phyloP scores from a whole-genome alignment of 2,329 filamentous ascomycete species.

The Coleophoma crateriformis region DNA sequence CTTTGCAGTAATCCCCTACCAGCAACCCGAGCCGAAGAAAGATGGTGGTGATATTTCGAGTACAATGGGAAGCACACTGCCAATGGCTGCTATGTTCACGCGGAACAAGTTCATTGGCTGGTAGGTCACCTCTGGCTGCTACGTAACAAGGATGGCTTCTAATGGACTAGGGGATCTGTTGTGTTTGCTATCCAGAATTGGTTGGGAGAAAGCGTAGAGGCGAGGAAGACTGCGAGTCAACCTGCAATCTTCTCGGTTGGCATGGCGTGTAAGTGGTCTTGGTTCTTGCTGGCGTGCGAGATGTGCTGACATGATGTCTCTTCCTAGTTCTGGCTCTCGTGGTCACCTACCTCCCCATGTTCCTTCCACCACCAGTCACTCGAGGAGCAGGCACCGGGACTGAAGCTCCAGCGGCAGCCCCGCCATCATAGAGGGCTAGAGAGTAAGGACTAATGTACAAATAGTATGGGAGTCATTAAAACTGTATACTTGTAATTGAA shows the following conservation, averaged over 20 bases:
- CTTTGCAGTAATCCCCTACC: conserved; percentile 75
- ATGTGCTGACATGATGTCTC: conserved; percentile 27
- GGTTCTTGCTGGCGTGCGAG: conserved; percentile 26
- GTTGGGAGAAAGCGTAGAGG: conserved; percentile 68
- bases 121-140: conserved; percentile 31
- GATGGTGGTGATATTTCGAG: conserved; percentile 64
- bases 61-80: conserved; percentile 70
- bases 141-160: background rate
- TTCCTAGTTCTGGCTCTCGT: conserved; percentile 4
- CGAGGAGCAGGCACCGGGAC: conserved; percentile 33
- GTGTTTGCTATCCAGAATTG: conserved; percentile 71
- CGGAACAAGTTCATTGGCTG: conserved; percentile 76
- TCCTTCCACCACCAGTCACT: conserved; percentile 48
- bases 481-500: no score
- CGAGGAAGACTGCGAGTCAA: conserved; percentile 58
- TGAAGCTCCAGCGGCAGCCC: conserved; percentile 40
- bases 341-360: conserved; percentile 55
- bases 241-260: conserved; percentile 70
- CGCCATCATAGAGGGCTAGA: conserved; percentile 26
- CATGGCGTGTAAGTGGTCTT: conserved; percentile 63
- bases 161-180: conserved; percentile 57
- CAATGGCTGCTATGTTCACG: conserved; percentile 94
- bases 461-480: no score
- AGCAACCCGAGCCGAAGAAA: conserved; percentile 64
- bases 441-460: no score